Percentiles rank a stretch among this genome's conserved stretches.
phyloP scores from a whole-genome alignment of 331 rosid species.

The Pyrus hybrid region DNA sequence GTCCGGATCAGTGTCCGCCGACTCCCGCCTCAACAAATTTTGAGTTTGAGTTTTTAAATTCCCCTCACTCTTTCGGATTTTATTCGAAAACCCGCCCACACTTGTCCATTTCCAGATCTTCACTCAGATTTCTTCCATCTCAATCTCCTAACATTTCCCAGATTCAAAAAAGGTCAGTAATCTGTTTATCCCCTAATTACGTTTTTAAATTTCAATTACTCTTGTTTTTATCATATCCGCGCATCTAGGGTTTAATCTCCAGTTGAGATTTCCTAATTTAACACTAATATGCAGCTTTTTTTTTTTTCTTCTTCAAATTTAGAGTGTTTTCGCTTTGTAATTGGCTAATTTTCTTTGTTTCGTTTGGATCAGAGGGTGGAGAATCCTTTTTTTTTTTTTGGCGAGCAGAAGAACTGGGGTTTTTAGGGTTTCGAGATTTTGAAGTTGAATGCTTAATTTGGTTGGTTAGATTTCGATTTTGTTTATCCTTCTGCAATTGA shows the following conservation, averaged over 20 bases:
- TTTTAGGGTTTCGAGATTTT: background rate
- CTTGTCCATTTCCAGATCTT: background rate
- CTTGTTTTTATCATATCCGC: background rate
- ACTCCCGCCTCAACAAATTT: slow-evolving; percentile 11
- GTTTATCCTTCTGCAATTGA: background rate
- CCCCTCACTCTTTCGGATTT: no score
- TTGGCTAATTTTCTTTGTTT: background rate
- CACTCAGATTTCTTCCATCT: background rate
- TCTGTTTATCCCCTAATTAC: background rate
- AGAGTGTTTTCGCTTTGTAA: background rate
- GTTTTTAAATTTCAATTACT: background rate
- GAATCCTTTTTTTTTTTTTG: background rate
- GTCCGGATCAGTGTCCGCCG: background rate
- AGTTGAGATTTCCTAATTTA: background rate
- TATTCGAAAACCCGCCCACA: background rate
- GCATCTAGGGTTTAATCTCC: background rate
- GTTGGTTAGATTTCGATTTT: background rate
- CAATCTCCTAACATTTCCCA: background rate
- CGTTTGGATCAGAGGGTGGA: background rate
- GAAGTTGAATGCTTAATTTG: background rate
- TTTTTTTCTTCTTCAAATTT: no score
- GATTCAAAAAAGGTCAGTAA: background rate
- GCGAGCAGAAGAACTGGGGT: background rate
- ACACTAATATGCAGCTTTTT: background rate
- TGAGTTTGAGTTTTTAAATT: background rate